Evolutionary conservation across 768 basidiomycete species (phyloP).

Genomic region (Basidioascus undulatus): DNA sequence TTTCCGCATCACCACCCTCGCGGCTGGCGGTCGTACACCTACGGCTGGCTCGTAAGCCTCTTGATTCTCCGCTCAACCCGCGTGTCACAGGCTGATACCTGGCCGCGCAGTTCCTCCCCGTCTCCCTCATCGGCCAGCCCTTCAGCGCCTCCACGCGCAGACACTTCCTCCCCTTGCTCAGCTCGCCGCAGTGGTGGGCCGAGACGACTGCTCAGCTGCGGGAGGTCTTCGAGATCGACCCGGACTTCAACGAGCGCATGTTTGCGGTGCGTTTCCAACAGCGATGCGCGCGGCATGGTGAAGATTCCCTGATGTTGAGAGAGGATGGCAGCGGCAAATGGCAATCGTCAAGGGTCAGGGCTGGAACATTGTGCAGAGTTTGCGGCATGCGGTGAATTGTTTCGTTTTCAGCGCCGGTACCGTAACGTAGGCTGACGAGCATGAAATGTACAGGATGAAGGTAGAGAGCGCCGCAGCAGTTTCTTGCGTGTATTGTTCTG

Average conservation of each 20-base stretch:
- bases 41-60: constrained; percentile 22
- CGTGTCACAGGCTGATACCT: neutral
- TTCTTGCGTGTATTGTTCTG: neutral
- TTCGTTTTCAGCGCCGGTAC: neutral
- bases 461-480: constrained; percentile 3
- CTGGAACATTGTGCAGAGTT: constrained; percentile 66
- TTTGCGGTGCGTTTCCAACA: constrained; percentile 6
- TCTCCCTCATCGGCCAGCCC: constrained; percentile 22
- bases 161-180: constrained; percentile 57
- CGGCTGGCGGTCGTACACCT: constrained; percentile 53
- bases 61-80: neutral
- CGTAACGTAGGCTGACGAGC: neutral
- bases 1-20: constrained; percentile 79
- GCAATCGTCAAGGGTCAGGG: constrained; percentile 88
- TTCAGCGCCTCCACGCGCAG: constrained; percentile 61
- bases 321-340: constrained; percentile 39
- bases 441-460: constrained; percentile 1
- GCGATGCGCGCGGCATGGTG: neutral
- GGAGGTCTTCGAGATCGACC: constrained; percentile 53
- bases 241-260: constrained; percentile 23
- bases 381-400: constrained; percentile 41
- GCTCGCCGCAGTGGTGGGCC: constrained; percentile 73
- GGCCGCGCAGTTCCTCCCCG: constrained; percentile 12
- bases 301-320: neutral
- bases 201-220: constrained; percentile 56